A percentile compares a stretch with the other conserved stretches of the same genome.
phyloP scores from a whole-genome alignment of 768 basidiomycete species.

The Boletus rubescentipes region DNA sequence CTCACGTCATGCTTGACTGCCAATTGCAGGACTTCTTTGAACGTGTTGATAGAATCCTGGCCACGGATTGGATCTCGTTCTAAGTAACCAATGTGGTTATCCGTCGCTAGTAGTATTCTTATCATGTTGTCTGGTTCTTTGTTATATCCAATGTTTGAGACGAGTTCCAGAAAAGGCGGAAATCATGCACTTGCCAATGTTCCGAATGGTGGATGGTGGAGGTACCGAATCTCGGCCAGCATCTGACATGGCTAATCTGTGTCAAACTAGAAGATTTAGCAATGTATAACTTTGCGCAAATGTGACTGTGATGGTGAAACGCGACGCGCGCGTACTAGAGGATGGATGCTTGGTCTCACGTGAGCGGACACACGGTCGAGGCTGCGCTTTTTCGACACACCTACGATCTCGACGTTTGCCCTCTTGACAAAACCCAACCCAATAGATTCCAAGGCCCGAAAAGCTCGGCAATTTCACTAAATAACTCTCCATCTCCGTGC shows the following conservation, averaged over 20 bases:
- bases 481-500: neutral
- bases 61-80: constrained; percentile 94
- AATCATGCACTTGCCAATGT: constrained; percentile 35
- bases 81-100: constrained; percentile 94
- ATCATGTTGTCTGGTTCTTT: constrained; percentile 68
- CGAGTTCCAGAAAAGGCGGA: neutral
- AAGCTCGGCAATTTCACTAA: neutral
- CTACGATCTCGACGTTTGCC: neutral
- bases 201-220: constrained; percentile 37
- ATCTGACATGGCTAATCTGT: constrained; percentile 27
- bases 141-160: constrained; percentile 1
- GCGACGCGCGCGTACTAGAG: constrained; percentile 10
- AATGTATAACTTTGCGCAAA: neutral
- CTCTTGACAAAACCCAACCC: neutral
- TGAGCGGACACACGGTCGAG: constrained; percentile 3
- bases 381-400: constrained; percentile 9
- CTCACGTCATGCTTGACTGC: constrained; percentile 85
- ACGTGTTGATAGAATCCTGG: constrained; percentile 93
- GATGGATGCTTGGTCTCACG: constrained; percentile 11
- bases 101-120: constrained; percentile 86
- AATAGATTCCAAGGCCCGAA: neutral
- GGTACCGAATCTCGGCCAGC: constrained; percentile 25
- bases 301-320: neutral
- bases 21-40: constrained; percentile 88
- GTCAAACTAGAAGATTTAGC: neutral